These are phyloP conservation scores for Tausonia pullulans DNA, from an alignment of 1,284 basidiomycete genomes.

Conservation along the genomic window DNA sequence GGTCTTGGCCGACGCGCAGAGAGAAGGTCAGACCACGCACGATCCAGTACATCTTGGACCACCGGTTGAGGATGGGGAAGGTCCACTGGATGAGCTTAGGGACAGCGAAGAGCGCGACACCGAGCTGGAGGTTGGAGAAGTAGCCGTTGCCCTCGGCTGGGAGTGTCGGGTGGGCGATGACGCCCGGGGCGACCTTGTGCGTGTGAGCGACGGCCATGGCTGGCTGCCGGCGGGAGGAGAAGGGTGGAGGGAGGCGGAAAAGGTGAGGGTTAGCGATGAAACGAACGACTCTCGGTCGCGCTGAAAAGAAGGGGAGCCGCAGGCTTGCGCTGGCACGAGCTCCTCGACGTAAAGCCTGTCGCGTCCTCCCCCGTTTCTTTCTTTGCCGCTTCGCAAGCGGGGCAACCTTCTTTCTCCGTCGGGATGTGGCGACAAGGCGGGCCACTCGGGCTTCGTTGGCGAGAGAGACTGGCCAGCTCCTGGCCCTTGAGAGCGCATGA, in stretches of 20 bases:
- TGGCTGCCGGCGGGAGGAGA: neutral
- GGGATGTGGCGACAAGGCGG: too few species aligned
- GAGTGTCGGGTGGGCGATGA: slow-evolving; percentile 58
- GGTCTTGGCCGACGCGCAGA: too few species aligned
- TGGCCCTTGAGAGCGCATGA: too few species aligned
- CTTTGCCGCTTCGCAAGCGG: too few species aligned
- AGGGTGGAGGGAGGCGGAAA: neutral
- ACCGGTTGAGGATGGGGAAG: slow-evolving; percentile 58
- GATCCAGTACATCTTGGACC: slow-evolving; percentile 61
- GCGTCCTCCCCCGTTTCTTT: too few species aligned
- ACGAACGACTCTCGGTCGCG: neutral
- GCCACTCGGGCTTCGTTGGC: too few species aligned
- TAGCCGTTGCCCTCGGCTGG: slow-evolving; percentile 77
- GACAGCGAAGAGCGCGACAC: slow-evolving; percentile 57
- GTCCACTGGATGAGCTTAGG: slow-evolving; percentile 72
- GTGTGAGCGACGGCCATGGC: slow-evolving; percentile 10
- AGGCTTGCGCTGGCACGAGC: too few species aligned
- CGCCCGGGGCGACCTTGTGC: slow-evolving; percentile 9
- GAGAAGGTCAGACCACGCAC: too few species aligned
- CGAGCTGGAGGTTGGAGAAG: slow-evolving; percentile 74
- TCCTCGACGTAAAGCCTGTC: too few species aligned
- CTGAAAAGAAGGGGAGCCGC: too few species aligned
- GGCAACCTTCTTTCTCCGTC: too few species aligned
- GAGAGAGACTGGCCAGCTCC: too few species aligned
- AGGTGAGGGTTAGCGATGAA: neutral